Evolutionary conservation across 192 early-diverging fungal species (phyloP).

Genomic region (Coemansia umbellata): DNA sequence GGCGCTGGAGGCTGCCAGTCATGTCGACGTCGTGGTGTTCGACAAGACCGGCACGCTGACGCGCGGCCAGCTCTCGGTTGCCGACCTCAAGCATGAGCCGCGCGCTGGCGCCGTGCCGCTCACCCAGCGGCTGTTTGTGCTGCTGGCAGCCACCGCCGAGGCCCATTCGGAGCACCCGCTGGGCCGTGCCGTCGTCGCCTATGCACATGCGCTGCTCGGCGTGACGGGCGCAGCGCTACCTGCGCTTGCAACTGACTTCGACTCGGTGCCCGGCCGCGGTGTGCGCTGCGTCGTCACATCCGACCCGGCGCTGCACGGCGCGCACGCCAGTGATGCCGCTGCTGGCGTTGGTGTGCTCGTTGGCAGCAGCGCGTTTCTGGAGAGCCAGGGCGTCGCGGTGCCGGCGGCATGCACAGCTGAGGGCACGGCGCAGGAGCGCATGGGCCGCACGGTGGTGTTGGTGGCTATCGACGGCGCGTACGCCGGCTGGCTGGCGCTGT

Average conservation of each 20-base stretch:
- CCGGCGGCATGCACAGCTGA: conserved; percentile 32
- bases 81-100: conserved; percentile 38
- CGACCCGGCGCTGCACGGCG: conserved; percentile 5
- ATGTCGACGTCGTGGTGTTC: conserved; percentile 84
- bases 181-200: conserved; percentile 66
- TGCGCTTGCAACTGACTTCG: conserved; percentile 57
- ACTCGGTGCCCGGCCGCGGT: conserved; percentile 67
- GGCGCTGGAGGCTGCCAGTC: conserved; percentile 76
- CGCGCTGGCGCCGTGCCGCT: conserved; percentile 18
- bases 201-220: conserved; percentile 51
- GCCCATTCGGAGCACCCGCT: conserved; percentile 85
- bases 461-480: conserved; percentile 62
- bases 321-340: conserved; percentile 6
- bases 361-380: conserved; percentile 70
- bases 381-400: conserved; percentile 43
- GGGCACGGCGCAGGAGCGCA: conserved; percentile 55
- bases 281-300: conserved; percentile 57
- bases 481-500: conserved; percentile 72
- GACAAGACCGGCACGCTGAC: conserved; percentile 99
- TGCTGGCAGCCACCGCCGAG: conserved; percentile 77
- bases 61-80: conserved; percentile 64
- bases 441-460: conserved; percentile 77
- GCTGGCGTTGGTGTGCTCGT: conserved; percentile 56
- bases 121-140: conserved; percentile 52
- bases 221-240: conserved; percentile 11